These are phyloP conservation scores for Penicillium oxalicum DNA, from an alignment of 2,329 filamentous ascomycete genomes.

Conservation along the genomic window DNA sequence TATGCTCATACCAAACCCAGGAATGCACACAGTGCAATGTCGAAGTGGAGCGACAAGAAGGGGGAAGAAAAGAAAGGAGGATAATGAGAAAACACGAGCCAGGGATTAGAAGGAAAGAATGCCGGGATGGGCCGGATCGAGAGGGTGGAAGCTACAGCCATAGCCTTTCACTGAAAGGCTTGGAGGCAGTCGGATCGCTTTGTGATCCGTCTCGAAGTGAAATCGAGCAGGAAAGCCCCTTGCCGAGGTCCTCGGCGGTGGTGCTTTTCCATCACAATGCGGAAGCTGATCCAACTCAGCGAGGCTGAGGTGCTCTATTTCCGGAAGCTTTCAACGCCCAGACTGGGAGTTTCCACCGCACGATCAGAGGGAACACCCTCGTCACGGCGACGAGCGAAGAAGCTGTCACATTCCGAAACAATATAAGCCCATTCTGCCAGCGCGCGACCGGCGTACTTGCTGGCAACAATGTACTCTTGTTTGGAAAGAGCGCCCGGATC, in stretches of 20 bases:
- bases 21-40: conserved; percentile 16
- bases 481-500: conserved; percentile 19
- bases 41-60: conserved; percentile 12
- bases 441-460: conserved; percentile 57
- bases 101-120: conserved; percentile 7
- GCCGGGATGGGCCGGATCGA: conserved; percentile 3
- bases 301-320: conserved; percentile 25
- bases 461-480: conserved; percentile 33
- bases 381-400: conserved; percentile 56
- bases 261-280: no score
- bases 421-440: conserved; percentile 60
- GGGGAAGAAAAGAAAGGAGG: neutral
- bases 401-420: conserved; percentile 57
- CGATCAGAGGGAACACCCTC: conserved; percentile 55
- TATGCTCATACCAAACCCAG: conserved; percentile 17
- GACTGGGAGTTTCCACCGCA: conserved; percentile 55
- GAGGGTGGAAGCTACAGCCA: no score
- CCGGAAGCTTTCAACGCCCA: conserved; percentile 58
- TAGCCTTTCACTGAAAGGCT: no score
- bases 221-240: no score
- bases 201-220: no score
- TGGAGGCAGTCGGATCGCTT: no score
- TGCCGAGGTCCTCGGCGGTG: no score
- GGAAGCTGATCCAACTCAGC: no score
- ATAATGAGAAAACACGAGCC: conserved; percentile 5